Base-by-base conservation (phyloP, 352 stramenopile genomes). In the Globisporangium polare region DNA sequence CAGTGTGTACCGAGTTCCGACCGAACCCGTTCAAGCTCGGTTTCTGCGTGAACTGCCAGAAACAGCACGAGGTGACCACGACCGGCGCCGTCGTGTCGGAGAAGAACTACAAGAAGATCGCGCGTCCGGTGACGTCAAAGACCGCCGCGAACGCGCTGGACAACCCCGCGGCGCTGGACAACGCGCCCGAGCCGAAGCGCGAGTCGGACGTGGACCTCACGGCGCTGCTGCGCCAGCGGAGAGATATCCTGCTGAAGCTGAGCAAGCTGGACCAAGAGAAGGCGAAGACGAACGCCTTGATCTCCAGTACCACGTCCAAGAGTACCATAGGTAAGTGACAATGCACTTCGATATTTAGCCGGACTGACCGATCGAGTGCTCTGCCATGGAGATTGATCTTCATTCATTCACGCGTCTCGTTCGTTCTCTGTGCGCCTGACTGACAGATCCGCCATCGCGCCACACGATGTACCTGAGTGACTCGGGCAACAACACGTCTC, bases 21-120 rank as follows among this genome's bases (percentile, higher is more conserved):
- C 78, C 84, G 0, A 95, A 95, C 58, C 83, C 86, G 31, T 95
- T 95, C 65, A 92, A 92, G 65, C 65, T 93, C 22, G 86, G 86
- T 6, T 95, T 94, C 62, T 95, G 86, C 66, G 83, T 95, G 62
- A 95, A 95, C 69, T 95, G 86, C 69, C 86, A 93, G 73, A 94
- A 94, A 66, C 86, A 95, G 63, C 86, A 95, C 72, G 84, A 95
- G 42, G 83, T 92, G 15, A 86, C 74, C 46, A 78, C 80, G 9
- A 77, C 79, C 50, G 86, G 86, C 18, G 77, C 84, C 58, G 82
- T 92, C 10, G 77, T 71, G 15, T 63, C 66, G 10, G 77, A 74
- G 63, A 93, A 93, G 57, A 79, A 90, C 49, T 95, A 92, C 73
- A 95, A 92, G 62, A 87, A 89, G 56, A 94, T 94, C 41, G 74